These are phyloP conservation scores for Fusarium secorum DNA, from an alignment of 2,329 filamentous ascomycete species.

Conservation along the genomic window DNA sequence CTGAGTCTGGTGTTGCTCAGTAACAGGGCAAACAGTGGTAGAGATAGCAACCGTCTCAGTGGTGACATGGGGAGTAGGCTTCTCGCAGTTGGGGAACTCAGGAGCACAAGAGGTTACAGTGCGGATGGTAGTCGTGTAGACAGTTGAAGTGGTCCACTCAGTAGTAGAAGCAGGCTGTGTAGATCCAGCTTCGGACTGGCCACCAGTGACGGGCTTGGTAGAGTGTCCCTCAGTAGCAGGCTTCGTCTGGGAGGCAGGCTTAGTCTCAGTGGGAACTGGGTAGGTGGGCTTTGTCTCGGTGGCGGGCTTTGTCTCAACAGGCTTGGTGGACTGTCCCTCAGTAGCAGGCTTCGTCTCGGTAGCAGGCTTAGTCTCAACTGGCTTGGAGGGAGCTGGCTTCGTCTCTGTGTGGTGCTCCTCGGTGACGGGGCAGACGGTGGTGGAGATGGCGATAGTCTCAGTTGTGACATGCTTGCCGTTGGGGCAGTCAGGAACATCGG, in stretches of 20 bases:
- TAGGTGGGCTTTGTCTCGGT: not conserved
- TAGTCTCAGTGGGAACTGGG: not conserved
- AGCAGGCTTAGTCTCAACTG: not conserved
- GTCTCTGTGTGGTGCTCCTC: conserved; percentile 1
- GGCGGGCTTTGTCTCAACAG: not conserved
- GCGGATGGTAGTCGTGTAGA: conserved; percentile 28
- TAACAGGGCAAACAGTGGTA: conserved; percentile 25
- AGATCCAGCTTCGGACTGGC: conserved; percentile 1
- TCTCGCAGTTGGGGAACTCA: conserved; percentile 8
- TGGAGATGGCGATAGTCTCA: not conserved
- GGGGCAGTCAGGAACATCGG: not conserved
- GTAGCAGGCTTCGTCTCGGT: not conserved
- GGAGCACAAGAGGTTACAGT: conserved; percentile 29
- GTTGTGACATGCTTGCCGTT: not conserved
- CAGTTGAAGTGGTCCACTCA: conserved; percentile 23
- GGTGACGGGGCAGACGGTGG: not conserved
- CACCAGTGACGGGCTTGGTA: conserved; percentile 10
- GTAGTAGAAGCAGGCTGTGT: conserved; percentile 25
- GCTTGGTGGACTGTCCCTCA: no score
- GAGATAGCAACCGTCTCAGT: conserved; percentile 29
- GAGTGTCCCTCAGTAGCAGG: conserved; percentile 1
- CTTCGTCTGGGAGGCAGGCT: not conserved
- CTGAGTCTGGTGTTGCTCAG: conserved; percentile 13
- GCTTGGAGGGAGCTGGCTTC: not conserved
- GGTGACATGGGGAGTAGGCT: conserved; percentile 12